Conservation (phyloP, 2,329 filamentous ascomycete species). For the Colletotrichum gigasporum region DNA sequence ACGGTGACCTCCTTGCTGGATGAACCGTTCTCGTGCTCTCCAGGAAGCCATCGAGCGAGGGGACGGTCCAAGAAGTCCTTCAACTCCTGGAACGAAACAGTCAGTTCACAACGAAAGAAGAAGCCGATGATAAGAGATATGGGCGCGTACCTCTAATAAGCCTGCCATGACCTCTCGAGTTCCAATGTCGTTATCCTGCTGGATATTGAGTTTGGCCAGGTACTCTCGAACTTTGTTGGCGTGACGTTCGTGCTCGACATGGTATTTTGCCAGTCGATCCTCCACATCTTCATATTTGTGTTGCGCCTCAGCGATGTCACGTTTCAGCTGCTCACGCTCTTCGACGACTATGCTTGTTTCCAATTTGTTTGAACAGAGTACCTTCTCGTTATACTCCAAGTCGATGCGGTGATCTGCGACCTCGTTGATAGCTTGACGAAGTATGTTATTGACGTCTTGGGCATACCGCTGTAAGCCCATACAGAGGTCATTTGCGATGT, state of each 20-base stretch:
- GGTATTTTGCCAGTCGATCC: conserved; percentile 33
- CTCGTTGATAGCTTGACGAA: conserved; percentile 32
- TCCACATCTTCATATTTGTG: conserved; percentile 32
- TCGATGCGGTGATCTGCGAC: conserved; percentile 39
- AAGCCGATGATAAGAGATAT: background rate
- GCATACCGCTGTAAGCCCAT: conserved; percentile 35
- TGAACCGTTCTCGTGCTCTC: conserved; percentile 1
- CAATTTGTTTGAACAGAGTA: conserved; percentile 32
- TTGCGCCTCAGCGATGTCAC: conserved; percentile 37
- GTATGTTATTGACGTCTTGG: conserved; percentile 40
- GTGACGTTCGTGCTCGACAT: conserved; percentile 29
- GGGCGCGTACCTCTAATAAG: conserved; percentile 18
- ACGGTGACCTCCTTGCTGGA: conserved; percentile 5
- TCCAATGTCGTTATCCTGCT: conserved; percentile 28
- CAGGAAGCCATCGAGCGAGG: conserved; percentile 20
- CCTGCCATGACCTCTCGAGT: conserved; percentile 39
- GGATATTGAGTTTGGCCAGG: conserved; percentile 25
- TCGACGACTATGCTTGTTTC: conserved; percentile 28
- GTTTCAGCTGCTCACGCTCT: conserved; percentile 28
- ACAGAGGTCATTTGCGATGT: conserved; percentile 30
- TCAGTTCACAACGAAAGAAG: background rate
- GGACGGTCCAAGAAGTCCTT: conserved; percentile 20
- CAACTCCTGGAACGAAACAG: background rate
- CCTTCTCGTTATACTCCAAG: conserved; percentile 43
- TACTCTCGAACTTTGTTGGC: conserved; percentile 28